These are phyloP conservation scores for Limonomyces culmigenus DNA, from an alignment of 1,284 basidiomycete genomes.

Conservation along the genomic window DNA sequence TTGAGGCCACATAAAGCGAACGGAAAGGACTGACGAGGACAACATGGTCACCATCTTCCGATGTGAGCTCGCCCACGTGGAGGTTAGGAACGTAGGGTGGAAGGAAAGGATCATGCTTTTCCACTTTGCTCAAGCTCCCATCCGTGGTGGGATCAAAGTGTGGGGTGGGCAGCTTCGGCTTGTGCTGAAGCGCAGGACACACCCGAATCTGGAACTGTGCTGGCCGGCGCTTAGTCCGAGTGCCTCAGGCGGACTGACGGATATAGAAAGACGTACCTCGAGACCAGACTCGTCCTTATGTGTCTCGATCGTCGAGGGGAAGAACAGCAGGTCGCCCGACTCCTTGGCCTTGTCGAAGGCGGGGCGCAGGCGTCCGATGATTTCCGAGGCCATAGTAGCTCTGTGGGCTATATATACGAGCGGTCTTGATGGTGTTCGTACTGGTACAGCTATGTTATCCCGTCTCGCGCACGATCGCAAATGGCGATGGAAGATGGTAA, in stretches of 20 bases:
- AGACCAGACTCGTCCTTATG: conserved; percentile 37
- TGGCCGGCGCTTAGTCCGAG: background rate
- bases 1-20: background rate
- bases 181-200: conserved; percentile 69
- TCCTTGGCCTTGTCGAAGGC: conserved; percentile 46
- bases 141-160: conserved; percentile 20
- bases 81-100: conserved; percentile 68
- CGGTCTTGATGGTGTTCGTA: too few relatives aligned
- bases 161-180: conserved; percentile 34
- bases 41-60: conserved; percentile 49
- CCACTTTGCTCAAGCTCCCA: conserved; percentile 16
- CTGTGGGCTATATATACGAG: too few relatives aligned
- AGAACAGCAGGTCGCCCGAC: conserved; percentile 63
- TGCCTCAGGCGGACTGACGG: conserved; percentile 2
- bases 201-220: conserved; percentile 64
- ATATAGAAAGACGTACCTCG: conserved; percentile 28
- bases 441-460: too few relatives aligned
- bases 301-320: conserved; percentile 46
- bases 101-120: conserved; percentile 71
- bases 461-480: too few relatives aligned
- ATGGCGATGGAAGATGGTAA: too few relatives aligned
- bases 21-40: conserved; percentile 40
- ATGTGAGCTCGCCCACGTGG: conserved; percentile 53
- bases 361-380: too few relatives aligned
- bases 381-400: too few relatives aligned